Conservation (phyloP, 116 monocot genomes). For the Dioscorea cayenensis region DNA sequence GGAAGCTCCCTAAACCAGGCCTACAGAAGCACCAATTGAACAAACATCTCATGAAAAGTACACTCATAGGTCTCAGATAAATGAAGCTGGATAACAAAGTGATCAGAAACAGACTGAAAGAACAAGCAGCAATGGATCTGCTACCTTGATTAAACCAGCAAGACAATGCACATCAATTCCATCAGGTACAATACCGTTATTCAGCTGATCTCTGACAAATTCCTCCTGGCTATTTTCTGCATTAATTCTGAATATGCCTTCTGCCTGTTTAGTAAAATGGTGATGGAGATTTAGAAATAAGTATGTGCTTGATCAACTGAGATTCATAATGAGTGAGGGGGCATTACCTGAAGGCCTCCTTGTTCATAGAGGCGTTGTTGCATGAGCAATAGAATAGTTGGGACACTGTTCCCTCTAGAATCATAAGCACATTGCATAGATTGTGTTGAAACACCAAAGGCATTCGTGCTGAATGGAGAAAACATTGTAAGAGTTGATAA, state of each 20-base stretch:
- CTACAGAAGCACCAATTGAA: conserved; percentile 23
- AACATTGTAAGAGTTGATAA: not conserved
- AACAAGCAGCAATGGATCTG: not conserved
- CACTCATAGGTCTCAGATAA: no score
- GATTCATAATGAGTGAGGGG: not conserved
- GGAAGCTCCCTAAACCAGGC: conserved; percentile 91
- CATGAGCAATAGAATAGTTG: conserved; percentile 80
- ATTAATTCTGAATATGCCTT: conserved; percentile 90
- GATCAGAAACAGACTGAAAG: no score
- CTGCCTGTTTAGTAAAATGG: conserved; percentile 39
- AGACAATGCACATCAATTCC: conserved; percentile 86
- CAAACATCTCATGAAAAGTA: no score
- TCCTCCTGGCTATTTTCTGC: conserved; percentile 82
- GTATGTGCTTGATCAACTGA: not conserved
- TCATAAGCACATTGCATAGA: conserved; percentile 91
- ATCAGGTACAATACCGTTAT: conserved; percentile 64
- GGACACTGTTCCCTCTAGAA: conserved; percentile 72
- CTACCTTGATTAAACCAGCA: conserved; percentile 80
- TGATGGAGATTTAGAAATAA: not conserved
- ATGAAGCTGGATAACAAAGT: no score
- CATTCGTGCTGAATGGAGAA: conserved; percentile 47
- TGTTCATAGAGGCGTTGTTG: conserved; percentile 72
- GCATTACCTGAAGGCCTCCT: conserved; percentile 64
- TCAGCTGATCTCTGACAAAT: conserved; percentile 68
- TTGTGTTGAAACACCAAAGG: conserved; percentile 81